phyloP scores from a whole-genome alignment of 2,329 filamentous ascomycete genomes.

The Akanthomyces muscarius region DNA sequence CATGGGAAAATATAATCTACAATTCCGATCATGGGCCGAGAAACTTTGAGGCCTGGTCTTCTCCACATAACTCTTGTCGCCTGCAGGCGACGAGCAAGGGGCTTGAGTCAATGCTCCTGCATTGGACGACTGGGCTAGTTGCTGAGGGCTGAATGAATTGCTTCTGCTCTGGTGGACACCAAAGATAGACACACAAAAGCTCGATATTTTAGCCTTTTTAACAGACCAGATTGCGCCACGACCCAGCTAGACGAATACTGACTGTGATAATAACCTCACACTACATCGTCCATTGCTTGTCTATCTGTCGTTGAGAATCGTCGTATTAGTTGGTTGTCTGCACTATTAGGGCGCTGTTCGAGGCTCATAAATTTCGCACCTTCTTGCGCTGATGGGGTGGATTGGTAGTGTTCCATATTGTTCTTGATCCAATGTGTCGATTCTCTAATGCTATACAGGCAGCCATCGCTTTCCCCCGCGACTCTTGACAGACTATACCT shows the following conservation, averaged over 20 bases:
- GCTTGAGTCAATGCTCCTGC: slow-evolving; percentile 5
- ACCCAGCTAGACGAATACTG: not conserved
- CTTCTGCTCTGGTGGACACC: not conserved
- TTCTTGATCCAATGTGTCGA: too few relatives aligned
- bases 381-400: too few relatives aligned
- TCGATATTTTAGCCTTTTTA: not conserved
- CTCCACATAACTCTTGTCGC: not conserved
- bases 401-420: too few relatives aligned
- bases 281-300: too few relatives aligned
- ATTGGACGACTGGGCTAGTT: not conserved
- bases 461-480: too few relatives aligned
- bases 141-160: not conserved
- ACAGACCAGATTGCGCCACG: not conserved
- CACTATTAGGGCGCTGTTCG: too few relatives aligned
- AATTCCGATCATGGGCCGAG: not conserved
- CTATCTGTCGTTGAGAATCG: too few relatives aligned
- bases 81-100: not conserved
- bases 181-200: not conserved
- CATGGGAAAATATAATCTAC: not conserved
- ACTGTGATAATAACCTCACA: not conserved
- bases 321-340: too few relatives aligned
- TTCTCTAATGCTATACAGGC: not conserved
- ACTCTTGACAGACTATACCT: not conserved
- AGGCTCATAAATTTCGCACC: too few relatives aligned
- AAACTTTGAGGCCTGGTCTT: not conserved